Evolutionary conservation across 768 basidiomycete species (phyloP), one percentile per base, ranked within the genome.

Genomic region (Obba rivulosa): DNA sequence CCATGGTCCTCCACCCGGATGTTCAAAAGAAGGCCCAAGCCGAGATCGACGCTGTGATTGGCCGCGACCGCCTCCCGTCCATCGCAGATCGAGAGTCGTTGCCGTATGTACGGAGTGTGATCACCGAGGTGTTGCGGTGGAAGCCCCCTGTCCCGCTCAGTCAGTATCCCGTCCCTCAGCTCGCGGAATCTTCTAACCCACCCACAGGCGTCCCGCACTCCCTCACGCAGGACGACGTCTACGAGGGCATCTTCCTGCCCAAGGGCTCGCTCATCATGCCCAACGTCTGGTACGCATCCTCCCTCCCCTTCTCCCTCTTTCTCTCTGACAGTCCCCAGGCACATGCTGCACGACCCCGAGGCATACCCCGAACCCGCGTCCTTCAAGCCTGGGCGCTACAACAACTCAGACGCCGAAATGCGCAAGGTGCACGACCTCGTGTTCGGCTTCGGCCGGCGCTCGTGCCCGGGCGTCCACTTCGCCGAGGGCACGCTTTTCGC

Each of bases 11-110:
- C 14, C 34, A 44, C 34, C 49, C 49, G 17, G 18, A 53, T 14
- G 52, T 56, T 5, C 55, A 54, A 41, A 68, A 53, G 36, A 76
- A 73, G 36, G 83, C 80, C 0, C 82, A 84, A 55, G 66, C 69
- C 14, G 83, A 87, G 47, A 70, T 87, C 17, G 85, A 86, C 53
- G 50, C 56, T 0, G 74, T 83, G 14, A 63, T 79, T 16, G 78
- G 78, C n/a, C 50, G 56, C 36, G 71, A 75, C 36, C 67, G 83
- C 7, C 66, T 85, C 11, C 85, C 85, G 1, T 68, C 64, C 1
- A 73, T 79, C 46, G 65, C 62, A 18, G 83, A 85, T 55, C 68
- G 78, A 5, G 46, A 61, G 2, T 66, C 59, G 3, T 59, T 86
- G 42, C 79, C 80, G 4, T 85, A 75, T 56, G 69, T 76, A 41